Base-by-base conservation (phyloP, 768 basidiomycete species). In the Russula foetens region DNA sequence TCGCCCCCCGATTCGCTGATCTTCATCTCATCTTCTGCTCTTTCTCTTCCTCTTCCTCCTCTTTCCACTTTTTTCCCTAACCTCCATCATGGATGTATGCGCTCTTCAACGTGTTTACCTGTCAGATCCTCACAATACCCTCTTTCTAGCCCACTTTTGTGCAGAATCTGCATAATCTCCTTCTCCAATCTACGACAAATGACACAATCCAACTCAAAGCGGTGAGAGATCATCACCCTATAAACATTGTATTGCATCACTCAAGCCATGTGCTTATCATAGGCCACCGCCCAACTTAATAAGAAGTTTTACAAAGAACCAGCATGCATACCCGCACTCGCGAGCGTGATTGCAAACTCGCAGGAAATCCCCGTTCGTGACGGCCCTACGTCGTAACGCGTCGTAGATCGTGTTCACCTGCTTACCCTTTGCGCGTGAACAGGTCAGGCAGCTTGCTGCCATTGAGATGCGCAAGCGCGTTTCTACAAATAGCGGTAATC, bases 401-500 rank as follows among this genome's bases (percentile, higher is more conserved):
- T 53, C 33, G 14, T 53, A 12, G 23, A 19, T 43, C 21, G 9
- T 54, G 9, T 17, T 28, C 14, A 43, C 44, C 54, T 38, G 17
- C 51, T 53, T 9, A 26, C 15, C 15, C 8, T 29, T 62, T 38
- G 2, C 9, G 49, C 44, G 14, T 52, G 1, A 14, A 26, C 53
- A 99, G 95, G 85, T 98, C 64, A 90, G 94, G 63, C 97, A 99
- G 84, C 82, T 99, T 23, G 92, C 95, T 50, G 94, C 95, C 8
- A 94, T 98, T 57, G 97, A 99, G 75, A 80, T 98, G 71, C 83
- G 96, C 67, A 99, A 99, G 79, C 90, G 96, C 59, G 83, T 98
- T 62, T 72, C 80, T 28, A 81, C 84, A 70, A 86, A 86, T 68
- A 90, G 87, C 66, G 89, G 88, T 52, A 83, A 81, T 70, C 74